Evolutionary conservation across 805 yeast genomes (phyloP).

Genomic region (Candida germanica): DNA sequence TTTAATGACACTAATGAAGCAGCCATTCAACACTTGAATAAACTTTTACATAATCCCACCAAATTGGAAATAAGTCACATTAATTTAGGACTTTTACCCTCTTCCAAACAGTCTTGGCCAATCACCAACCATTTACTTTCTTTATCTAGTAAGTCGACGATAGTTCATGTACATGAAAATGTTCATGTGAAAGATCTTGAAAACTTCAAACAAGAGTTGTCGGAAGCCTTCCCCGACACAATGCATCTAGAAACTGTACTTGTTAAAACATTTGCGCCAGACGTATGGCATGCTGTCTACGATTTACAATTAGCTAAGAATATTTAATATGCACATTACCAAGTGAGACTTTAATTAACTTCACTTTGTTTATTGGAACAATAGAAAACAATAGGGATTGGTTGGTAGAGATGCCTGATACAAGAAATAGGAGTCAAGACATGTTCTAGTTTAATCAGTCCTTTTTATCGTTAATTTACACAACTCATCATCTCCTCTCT

Average conservation of each 20-base stretch:
- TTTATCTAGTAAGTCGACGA: slow-evolving; percentile 14
- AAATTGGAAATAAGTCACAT: slow-evolving; percentile 48
- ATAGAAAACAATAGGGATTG: no score
- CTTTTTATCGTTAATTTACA: no score
- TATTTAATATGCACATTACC: no score
- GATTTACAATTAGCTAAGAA: slow-evolving; percentile 21
- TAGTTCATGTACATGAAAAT: slow-evolving; percentile 75
- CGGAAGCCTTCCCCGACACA: slow-evolving; percentile 7
- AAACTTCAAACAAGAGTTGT: slow-evolving; percentile 17
- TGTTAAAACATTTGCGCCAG: slow-evolving; percentile 86
- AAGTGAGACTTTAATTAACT: no score
- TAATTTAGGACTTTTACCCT: slow-evolving; percentile 77
- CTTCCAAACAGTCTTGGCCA: slow-evolving; percentile 62
- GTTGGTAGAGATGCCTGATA: no score
- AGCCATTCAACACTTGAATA: slow-evolving; percentile 25
- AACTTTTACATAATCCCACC: not conserved
- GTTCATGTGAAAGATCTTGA: slow-evolving; percentile 46
- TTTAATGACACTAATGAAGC: slow-evolving; percentile 63
- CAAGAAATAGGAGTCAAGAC: no score
- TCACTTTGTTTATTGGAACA: no score
- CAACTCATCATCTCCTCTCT: no score
- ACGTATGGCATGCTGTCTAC: slow-evolving; percentile 70
- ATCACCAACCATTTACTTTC: slow-evolving; percentile 25
- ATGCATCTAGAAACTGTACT: slow-evolving; percentile 20
- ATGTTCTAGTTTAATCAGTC: no score